phyloP scores from a whole-genome alignment of 768 basidiomycete genomes.

The Boletus sp. region DNA sequence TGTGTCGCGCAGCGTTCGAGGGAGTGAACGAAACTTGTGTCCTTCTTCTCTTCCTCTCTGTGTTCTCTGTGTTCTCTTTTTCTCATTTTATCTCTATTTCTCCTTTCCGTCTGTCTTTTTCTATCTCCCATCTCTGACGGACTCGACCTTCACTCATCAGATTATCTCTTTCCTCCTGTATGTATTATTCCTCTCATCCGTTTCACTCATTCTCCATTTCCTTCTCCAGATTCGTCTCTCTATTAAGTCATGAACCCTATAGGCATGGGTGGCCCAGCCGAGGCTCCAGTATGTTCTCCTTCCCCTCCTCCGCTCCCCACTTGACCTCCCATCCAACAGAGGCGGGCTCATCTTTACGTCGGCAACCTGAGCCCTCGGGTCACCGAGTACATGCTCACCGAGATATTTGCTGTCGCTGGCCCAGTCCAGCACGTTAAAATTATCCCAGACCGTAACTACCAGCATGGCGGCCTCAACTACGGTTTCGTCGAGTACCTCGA shows the following conservation, averaged over 20 bases:
- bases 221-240: slow-evolving; percentile 27
- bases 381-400: slow-evolving; percentile 98
- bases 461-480: slow-evolving; percentile 98
- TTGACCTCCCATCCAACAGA: slow-evolving; percentile 40
- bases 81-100: slow-evolving; percentile 33
- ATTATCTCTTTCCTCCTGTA: slow-evolving; percentile 40
- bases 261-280: slow-evolving; percentile 65
- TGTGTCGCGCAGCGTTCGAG: slow-evolving; percentile 23
- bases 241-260: slow-evolving; percentile 73
- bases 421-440: slow-evolving; percentile 99
- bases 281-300: slow-evolving; percentile 65
- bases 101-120: slow-evolving; percentile 37
- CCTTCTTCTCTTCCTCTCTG: slow-evolving; percentile 19
- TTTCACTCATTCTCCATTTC: slow-evolving; percentile 1
- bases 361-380: slow-evolving; percentile 97
- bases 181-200: slow-evolving; percentile 16
- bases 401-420: slow-evolving; percentile 95
- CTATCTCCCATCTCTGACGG: slow-evolving; percentile 31
- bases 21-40: slow-evolving; percentile 18
- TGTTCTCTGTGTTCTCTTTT: slow-evolving; percentile 29
- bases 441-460: slow-evolving; percentile 98
- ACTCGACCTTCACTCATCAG: slow-evolving; percentile 38
- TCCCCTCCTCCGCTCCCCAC: not conserved
- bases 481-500: slow-evolving; percentile 99
- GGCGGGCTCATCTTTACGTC: slow-evolving; percentile 97